phyloP scores from a whole-genome alignment of 2,329 filamentous ascomycete genomes.

The Sclerotinia spermophila region DNA sequence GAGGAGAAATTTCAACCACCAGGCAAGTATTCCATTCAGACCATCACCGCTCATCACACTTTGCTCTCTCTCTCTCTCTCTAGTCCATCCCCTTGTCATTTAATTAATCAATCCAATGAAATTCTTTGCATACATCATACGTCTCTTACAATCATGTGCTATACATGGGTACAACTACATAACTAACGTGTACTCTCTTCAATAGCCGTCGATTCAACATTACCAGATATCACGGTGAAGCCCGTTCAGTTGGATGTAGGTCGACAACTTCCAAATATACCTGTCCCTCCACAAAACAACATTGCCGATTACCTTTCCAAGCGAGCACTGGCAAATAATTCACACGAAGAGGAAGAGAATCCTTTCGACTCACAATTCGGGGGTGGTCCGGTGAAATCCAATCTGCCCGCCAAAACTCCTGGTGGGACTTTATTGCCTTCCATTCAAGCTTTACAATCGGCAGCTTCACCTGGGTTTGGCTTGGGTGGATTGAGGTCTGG shows the following conservation, averaged over 20 bases:
- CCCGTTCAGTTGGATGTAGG: not conserved
- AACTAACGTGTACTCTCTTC: not conserved
- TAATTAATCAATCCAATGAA: not conserved
- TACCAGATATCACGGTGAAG: not conserved
- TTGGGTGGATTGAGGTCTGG: constrained; percentile 88
- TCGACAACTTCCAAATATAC: constrained; percentile 41
- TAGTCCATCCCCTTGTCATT: not conserved
- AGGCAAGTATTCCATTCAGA: not conserved
- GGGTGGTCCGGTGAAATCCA: constrained; percentile 43
- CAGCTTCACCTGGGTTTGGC: constrained; percentile 72
- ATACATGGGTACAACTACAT: not conserved
- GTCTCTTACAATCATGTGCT: not conserved
- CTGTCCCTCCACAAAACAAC: constrained; percentile 44
- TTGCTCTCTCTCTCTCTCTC: not conserved
- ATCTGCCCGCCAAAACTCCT: constrained; percentile 67
- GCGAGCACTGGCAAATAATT: not conserved
- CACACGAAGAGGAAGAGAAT: constrained; percentile 78
- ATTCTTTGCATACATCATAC: not conserved
- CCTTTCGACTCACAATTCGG: constrained; percentile 92
- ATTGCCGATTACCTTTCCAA: constrained; percentile 63
- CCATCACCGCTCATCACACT: not conserved
- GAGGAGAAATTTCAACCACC: not conserved
- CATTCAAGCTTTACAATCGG: constrained; percentile 86
- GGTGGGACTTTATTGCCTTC: constrained; percentile 80
- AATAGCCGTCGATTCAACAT: not conserved